Evolutionary conservation across 2,329 filamentous ascomycete species (phyloP), one percentile per base, ranked within the genome.

Genomic region (Penicillium griseofulvum): DNA sequence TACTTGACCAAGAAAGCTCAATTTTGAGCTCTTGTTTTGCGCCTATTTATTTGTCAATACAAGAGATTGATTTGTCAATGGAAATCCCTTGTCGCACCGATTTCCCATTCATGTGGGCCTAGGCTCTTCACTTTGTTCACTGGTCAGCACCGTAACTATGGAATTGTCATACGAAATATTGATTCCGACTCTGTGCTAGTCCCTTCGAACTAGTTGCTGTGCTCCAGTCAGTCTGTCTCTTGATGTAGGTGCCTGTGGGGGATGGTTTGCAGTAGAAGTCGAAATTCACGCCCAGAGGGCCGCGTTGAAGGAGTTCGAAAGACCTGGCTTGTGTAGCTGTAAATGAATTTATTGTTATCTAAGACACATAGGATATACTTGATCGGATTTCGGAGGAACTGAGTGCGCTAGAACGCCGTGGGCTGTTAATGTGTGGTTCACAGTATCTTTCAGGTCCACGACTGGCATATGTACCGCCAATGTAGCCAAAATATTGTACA

Each of bases 161-260:
- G 86, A 72, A 66, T 82, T 83, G 16, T 83, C 84, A 62, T 88
- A 88, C 0, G 85, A 84, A 0, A 85, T 73, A 64, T 85, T 86
- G 19, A 84, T 87, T 14, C 83, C 84, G 2, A 77, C 74, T 8
- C 73, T 71, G 0, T 79, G 78, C 14, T 75, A 74, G 46, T 73
- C 66, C 0, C 83, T 86, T 5, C 72, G 63, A 42, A 86, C 62
- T 0, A 84, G 83, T 63, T 87, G 84, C 84, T 84, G 87, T 44
- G 77, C 73, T 56, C 76, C 76, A 65, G 77, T 65, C 84, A 87
- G 66, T 86, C 79, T 14, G 82, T 85, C 11, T 84, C 85, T 74
- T 80, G 80, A 69, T 88, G 85, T 81, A 87, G 83, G 65, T 87
- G 83, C 2, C 84, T 77, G 12, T 4, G 12, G 5, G 2, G 3